Percentiles rank a stretch among this genome's conserved stretches.
Conservation (phyloP, 129 eudicot species). For the Flaveria bidentis region DNA sequence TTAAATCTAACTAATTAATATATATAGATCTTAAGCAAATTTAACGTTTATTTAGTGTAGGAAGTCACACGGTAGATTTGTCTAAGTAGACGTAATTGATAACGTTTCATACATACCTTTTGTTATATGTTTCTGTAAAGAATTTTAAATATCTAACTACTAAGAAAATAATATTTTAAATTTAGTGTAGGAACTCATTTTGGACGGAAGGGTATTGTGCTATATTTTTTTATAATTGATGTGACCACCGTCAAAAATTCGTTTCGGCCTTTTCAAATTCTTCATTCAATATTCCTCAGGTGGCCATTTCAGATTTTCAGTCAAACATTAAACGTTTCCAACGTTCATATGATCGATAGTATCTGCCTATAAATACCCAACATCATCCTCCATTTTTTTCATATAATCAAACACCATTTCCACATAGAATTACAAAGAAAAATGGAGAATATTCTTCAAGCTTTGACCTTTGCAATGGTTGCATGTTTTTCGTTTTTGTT, state of each 20-base stretch:
- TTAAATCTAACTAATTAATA: no score
- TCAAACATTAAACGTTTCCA: constrained; percentile 36
- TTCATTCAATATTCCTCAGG: constrained; percentile 33
- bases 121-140: not conserved
- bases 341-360: constrained; percentile 3
- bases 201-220: constrained; percentile 32
- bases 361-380: constrained; percentile 24
- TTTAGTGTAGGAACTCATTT: constrained; percentile 1
- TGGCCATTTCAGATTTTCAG: constrained; percentile 30
- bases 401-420: not conserved
- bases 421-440: not conserved
- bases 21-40: no score
- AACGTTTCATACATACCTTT: no score
- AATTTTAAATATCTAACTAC: not conserved
- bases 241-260: constrained; percentile 23
- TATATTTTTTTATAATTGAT: not conserved
- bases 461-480: constrained; percentile 39
- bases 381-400: not conserved
- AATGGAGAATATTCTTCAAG: constrained; percentile 44
- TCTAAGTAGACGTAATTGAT: no score
- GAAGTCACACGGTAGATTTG: no score
- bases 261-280: constrained; percentile 29
- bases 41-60: no score
- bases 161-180: not conserved
- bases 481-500: constrained; percentile 39